Conservation (phyloP, 345 rosid genomes). For the Camelina sativa region DNA sequence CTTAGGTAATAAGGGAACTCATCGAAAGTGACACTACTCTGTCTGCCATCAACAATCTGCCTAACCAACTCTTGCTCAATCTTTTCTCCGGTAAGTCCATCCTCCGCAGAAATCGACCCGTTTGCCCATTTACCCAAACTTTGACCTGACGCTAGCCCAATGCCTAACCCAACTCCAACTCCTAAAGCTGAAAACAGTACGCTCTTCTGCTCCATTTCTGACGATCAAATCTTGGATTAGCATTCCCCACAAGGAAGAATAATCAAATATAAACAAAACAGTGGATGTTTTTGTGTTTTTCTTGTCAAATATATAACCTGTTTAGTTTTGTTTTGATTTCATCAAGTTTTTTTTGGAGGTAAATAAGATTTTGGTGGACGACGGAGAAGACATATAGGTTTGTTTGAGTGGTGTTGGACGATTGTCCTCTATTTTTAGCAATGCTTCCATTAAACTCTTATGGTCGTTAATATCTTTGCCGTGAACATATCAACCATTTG, state of each 20-base stretch:
- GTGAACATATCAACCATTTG: slow-evolving; percentile 18
- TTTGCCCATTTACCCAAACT: slow-evolving; percentile 65
- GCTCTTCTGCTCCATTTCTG: slow-evolving; percentile 46
- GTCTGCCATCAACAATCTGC: slow-evolving; percentile 75
- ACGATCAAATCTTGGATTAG: slow-evolving; percentile 6
- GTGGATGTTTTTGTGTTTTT: slow-evolving; percentile 12
- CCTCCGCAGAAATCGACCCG: slow-evolving; percentile 45
- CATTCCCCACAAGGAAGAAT: slow-evolving; percentile 30
- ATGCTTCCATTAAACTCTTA: slow-evolving; percentile 35
- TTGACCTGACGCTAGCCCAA: slow-evolving; percentile 87
- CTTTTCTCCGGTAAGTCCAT: slow-evolving; percentile 56
- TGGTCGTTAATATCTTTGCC: slow-evolving; percentile 43
- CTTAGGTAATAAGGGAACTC: slow-evolving; percentile 91
- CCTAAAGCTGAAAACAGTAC: slow-evolving; percentile 78
- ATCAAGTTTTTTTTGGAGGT: slow-evolving; percentile 31
- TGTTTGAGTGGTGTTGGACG: slow-evolving; percentile 31
- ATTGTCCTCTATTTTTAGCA: slow-evolving; percentile 34
- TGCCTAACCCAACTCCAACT: slow-evolving; percentile 84
- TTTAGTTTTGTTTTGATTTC: slow-evolving; percentile 17
- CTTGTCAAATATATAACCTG: slow-evolving; percentile 20
- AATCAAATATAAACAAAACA: neutral
- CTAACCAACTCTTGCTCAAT: slow-evolving; percentile 85
- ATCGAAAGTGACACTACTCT: slow-evolving; percentile 68
- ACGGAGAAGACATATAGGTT: slow-evolving; percentile 36
- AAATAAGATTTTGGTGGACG: slow-evolving; percentile 39